Percentiles rank a stretch among this genome's conserved stretches.
Evolutionary conservation across 306 rosid genomes (phyloP).

Genomic region (Pyrus betulifolia): DNA sequence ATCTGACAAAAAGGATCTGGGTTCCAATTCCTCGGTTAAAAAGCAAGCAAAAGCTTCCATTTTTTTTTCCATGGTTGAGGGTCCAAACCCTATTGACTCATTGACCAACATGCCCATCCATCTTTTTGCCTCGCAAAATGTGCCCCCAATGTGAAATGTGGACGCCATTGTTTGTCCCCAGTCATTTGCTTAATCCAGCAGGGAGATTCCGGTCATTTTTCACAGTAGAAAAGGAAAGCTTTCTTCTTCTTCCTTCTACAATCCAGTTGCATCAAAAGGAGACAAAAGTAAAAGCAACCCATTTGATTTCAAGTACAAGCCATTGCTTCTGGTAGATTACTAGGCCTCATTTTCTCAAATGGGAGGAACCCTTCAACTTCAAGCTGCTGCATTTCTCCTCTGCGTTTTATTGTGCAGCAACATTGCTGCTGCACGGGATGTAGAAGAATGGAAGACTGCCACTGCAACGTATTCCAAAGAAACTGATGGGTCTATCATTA

Average conservation of each 20-base stretch:
- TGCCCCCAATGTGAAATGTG: slow-evolving; percentile 47
- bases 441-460: slow-evolving; percentile 71
- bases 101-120: slow-evolving; percentile 25
- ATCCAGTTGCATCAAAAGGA: slow-evolving; percentile 20
- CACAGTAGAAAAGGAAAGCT: slow-evolving; percentile 3
- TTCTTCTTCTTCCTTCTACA: slow-evolving; percentile 8
- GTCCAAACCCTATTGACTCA: neutral
- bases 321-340: neutral
- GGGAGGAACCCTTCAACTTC: slow-evolving; percentile 46
- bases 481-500: slow-evolving; percentile 64
- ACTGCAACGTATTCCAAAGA: slow-evolving; percentile 82
- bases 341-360: slow-evolving; percentile 31
- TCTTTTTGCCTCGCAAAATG: slow-evolving; percentile 37
- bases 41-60: slow-evolving; percentile 28
- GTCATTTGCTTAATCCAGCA: slow-evolving; percentile 11
- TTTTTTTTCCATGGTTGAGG: slow-evolving; percentile 17
- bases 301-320: neutral
- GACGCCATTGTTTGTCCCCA: neutral
- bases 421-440: slow-evolving; percentile 34
- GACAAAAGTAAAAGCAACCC: slow-evolving; percentile 19
- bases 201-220: slow-evolving; percentile 24
- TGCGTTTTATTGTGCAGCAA: slow-evolving; percentile 30
- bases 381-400: slow-evolving; percentile 33
- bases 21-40: slow-evolving; percentile 23
- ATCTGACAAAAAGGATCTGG: too few relatives aligned